A percentile compares a stretch with the other conserved stretches of the same genome.
Conservation (phyloP, 768 basidiomycete genomes). For the Exsudoporus frostii region DNA sequence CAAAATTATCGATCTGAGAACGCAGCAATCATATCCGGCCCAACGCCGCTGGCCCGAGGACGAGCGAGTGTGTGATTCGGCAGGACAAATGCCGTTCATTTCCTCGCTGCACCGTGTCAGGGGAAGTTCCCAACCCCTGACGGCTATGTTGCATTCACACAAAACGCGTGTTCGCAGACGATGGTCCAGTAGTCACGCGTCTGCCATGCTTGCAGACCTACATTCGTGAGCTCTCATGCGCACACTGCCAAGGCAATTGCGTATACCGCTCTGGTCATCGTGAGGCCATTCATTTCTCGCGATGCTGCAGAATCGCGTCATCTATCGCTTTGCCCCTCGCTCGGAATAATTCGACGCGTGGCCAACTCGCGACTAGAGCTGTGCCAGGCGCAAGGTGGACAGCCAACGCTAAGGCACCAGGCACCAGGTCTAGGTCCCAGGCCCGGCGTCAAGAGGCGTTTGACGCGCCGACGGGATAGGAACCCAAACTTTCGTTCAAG, state of each 20-base stretch:
- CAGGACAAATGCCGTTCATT: conserved; percentile 28
- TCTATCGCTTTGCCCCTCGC: background rate
- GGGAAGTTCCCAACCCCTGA: conserved; percentile 18
- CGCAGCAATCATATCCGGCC: conserved; percentile 1
- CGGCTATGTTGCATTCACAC: conserved; percentile 22
- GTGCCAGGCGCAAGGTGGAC: conserved; percentile 7
- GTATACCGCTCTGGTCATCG: background rate
- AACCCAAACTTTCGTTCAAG: background rate
- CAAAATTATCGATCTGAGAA: background rate
- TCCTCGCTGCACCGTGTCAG: conserved; percentile 12
- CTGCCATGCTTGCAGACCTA: background rate
- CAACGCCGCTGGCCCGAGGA: conserved; percentile 12
- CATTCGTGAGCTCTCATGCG: background rate
- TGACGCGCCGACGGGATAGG: conserved; percentile 4
- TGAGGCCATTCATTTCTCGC: background rate
- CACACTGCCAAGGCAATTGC: background rate
- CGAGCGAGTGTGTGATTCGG: conserved; percentile 15
- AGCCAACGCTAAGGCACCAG: conserved; percentile 22
- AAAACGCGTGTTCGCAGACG: conserved; percentile 17
- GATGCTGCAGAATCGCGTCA: background rate
- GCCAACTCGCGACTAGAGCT: conserved; percentile 7
- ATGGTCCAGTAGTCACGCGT: conserved; percentile 2
- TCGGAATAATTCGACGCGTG: conserved; percentile 7
- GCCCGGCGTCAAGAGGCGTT: too few relatives aligned
- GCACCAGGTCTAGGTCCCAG: too few relatives aligned